Evolutionary conservation across 2,329 filamentous ascomycete species (phyloP), one percentile per base, ranked within the genome.

Genomic region (Cytospora mali): DNA sequence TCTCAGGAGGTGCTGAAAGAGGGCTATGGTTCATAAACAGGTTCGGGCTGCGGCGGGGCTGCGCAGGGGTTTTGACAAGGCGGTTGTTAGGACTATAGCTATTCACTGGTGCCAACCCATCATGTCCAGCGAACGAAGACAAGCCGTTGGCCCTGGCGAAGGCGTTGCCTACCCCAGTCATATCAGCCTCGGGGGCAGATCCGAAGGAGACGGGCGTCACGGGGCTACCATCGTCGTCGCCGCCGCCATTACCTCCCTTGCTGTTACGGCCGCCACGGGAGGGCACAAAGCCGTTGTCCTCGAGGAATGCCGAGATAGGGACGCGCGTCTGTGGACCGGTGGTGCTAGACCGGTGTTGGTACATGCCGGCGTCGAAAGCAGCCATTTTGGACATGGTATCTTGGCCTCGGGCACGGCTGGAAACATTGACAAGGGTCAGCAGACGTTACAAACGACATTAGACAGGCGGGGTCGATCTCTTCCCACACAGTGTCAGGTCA

Each of bases 331-430:
- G n/a, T 3, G 57, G 23, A 10, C 62, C 62, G 27, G 27, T 21
- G 42, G 6, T 25, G 3, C 49, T 23, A 18, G 42, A 27, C 6
- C 51, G 51, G 25, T 27, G 33, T 18, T 58, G 48, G 49, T 62
- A 59, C 1, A 7, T 23, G 9, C 65, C 63, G 6, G 60, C 52
- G 9, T 59, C n/a, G 52, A 58, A 66, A 3, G 57, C 63, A 4
- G 39, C 61, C 55, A 67, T 62, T 50, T 67, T 67, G 49, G 64
- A 64, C 55, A 57, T 55, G 14, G 62, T 59, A 18, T 67, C 66
- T 25, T 64, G 64, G 21, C 66, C 61, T 6, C 42, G 50, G 10
- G n/a, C 6, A 18, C 53, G 52, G 4, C 64, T 66, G 6, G 5
- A 2, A 16, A n/a, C n/a, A 11, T 29, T 2, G 11, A 3, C 2